Evolutionary conservation across 1,284 basidiomycete genomes (phyloP), one percentile per base, ranked within the genome.

Genomic region (Ceratobasidium sp.): DNA sequence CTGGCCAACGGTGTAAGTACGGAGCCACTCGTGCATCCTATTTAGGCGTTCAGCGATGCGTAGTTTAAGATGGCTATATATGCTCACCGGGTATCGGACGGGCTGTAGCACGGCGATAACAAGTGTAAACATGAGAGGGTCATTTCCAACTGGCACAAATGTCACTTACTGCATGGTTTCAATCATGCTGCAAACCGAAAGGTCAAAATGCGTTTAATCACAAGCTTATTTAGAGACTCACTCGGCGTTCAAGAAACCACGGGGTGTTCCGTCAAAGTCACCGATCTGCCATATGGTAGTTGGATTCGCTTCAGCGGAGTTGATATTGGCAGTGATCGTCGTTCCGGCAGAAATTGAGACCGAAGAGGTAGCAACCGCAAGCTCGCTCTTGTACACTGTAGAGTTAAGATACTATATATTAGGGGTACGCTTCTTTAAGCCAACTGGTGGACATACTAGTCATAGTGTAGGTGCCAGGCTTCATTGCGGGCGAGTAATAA

Each of bases 151-250:
- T 43, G 7, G 13, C 19, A 34, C 69, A 29, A 43, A 34, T 61
- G 82, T 84, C 75, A 79, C 87, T 84, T 86, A 86, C 76, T 87
- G 87, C 85, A 88, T 86, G n/a, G 81, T 85, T 80, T 88, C 81
- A 49, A 88, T 87, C 78, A 86, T 87, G 80, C 84, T 85, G 54
- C n/a, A 74, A 64, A 49, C 54, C 6, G 51, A 34, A 13, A 51
- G 22, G 62, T 34, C 17, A 51, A 29, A 13, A 66, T 46, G 22
- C 40, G 46, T 25, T 15, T 4, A 49, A 29, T 40, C 9, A 43
- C 19, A 56, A 34, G 22, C 25, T 57, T 57, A 59, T 37, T 3
- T 15, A 15, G 78, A 40, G 81, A 66, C 76, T 59, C 44, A 85
- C 83, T 87, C 85, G 8, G 86, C 86, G 78, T 87, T 87, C 51